Evolutionary conservation across 768 basidiomycete genomes (phyloP).

Genomic region (Inosperma sp.): DNA sequence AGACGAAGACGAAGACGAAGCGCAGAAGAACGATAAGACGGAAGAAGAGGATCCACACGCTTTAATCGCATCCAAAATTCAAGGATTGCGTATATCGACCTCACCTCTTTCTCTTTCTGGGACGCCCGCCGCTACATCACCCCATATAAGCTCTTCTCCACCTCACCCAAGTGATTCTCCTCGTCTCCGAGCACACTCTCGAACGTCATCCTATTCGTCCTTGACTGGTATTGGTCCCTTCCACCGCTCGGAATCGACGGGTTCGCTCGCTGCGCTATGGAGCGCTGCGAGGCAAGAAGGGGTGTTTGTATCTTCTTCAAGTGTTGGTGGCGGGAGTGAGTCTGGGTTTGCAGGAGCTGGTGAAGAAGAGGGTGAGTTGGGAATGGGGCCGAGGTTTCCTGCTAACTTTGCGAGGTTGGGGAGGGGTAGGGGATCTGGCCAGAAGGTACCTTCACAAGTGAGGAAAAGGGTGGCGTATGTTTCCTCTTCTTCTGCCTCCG

Average conservation of each 20-base stretch:
- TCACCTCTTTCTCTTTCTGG: background rate
- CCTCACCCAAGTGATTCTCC: background rate
- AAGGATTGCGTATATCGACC: constrained; percentile 32
- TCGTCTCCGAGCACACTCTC: background rate
- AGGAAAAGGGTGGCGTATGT: background rate
- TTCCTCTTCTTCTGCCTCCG: too few species aligned
- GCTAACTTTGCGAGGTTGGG: constrained; percentile 18
- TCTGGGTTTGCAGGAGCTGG: background rate
- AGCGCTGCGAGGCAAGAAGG: background rate
- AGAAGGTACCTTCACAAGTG: background rate
- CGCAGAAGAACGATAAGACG: constrained; percentile 7
- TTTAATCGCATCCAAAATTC: constrained; percentile 52
- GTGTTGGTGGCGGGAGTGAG: constrained; percentile 3
- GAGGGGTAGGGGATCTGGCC: constrained; percentile 1
- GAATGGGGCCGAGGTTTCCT: constrained; percentile 2
- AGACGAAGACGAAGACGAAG: constrained; percentile 32
- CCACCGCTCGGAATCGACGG: constrained; percentile 2
- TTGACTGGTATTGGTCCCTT: constrained; percentile 5
- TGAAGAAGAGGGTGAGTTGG: background rate
- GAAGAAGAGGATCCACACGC: constrained; percentile 24
- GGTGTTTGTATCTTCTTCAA: constrained; percentile 3
- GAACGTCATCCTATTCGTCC: constrained; percentile 4
- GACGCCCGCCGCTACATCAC: background rate
- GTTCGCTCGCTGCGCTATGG: background rate
- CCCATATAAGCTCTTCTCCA: background rate